Conservation (phyloP, 352 stramenopile species). For the Phytophthora multivora region DNA sequence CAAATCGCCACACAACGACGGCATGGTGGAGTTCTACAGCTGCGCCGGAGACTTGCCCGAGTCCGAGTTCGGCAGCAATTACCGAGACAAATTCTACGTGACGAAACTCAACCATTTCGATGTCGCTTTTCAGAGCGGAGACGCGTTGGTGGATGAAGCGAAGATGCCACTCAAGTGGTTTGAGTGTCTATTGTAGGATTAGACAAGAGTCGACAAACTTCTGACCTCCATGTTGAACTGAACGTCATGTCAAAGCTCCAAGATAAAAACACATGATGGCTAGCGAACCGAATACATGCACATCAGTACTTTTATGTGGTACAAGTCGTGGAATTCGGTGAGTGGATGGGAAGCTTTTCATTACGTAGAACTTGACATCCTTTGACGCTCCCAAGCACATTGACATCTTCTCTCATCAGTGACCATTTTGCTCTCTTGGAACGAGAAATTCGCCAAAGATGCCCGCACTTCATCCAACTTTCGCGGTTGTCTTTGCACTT, state of each 20-base stretch:
- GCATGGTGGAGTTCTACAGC: slow-evolving; percentile 44
- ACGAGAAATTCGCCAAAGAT: neutral
- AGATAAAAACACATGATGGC: slow-evolving; percentile 30
- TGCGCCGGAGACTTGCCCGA: slow-evolving; percentile 33
- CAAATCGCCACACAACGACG: slow-evolving; percentile 31
- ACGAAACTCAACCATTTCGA: slow-evolving; percentile 35
- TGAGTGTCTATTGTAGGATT: slow-evolving; percentile 41
- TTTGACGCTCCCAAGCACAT: neutral
- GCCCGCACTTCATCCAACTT: neutral
- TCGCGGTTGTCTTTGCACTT: slow-evolving; percentile 5
- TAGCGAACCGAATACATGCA: slow-evolving; percentile 20
- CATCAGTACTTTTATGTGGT: neutral
- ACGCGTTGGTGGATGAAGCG: slow-evolving; percentile 37
- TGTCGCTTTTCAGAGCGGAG: slow-evolving; percentile 44
- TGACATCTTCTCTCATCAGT: neutral
- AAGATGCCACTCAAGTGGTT: slow-evolving; percentile 67
- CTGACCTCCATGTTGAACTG: slow-evolving; percentile 5
- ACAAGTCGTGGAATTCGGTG: neutral
- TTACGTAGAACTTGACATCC: slow-evolving; percentile 9
- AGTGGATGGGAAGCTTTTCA: slow-evolving; percentile 1
- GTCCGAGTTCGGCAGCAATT: slow-evolving; percentile 29
- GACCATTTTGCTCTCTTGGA: neutral
- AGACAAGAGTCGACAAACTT: neutral
- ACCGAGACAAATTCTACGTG: slow-evolving; percentile 46
- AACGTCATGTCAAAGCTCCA: slow-evolving; percentile 22